Base-by-base conservation (phyloP, 2,329 filamentous ascomycete species). In the Grosmannia huntii region DNA sequence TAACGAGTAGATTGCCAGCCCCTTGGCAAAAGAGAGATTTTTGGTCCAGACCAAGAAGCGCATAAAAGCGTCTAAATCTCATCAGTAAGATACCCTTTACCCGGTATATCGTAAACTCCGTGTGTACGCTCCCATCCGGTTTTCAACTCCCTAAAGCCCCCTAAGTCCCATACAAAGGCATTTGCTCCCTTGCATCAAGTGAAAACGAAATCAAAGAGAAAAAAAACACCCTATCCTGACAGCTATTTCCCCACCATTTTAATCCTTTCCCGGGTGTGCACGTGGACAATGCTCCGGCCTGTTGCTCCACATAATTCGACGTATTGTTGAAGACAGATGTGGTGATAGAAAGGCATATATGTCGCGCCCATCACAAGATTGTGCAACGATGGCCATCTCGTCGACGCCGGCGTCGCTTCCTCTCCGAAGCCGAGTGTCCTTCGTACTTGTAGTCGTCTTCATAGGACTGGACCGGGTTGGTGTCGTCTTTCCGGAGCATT, bases 401-500 rank as follows among this genome's bases (percentile, higher is more conserved):
- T 48, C 67, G 62, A n/a, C 64, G 65, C 57, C 67, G 66, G 57
- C 67, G 59, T 44, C 62, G 67, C 52, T 66, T 66, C 55, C 69
- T 70, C 55, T 66, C 68, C 48, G 69, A 68, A 25, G 67, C 66
- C 16, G 61, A 60, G 59, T 66, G 63, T 61, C 68, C 64, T 55
- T 76, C 73, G 46, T 72, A 71, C 33, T 74, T 76, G 62, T 73
- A 72, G 27, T 75, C 70, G 19, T 76, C 72, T 19, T 74, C 71
- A 19, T 56, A 60, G 7, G 33, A 5, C 28, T 54, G n/a, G 25
- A 74, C 70, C 21, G 73, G 70, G 9, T 73, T 71, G 23, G 64
- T 64, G 65, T 84, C 82, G 61, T 92, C 87, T 65, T 84, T 87
- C 61, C 84, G 79, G 59, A 94, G 82, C 73, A 95, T 90, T 70